Evolutionary conservation across 352 stramenopile species (phyloP).

Genomic region (Phytophthora rubi): DNA sequence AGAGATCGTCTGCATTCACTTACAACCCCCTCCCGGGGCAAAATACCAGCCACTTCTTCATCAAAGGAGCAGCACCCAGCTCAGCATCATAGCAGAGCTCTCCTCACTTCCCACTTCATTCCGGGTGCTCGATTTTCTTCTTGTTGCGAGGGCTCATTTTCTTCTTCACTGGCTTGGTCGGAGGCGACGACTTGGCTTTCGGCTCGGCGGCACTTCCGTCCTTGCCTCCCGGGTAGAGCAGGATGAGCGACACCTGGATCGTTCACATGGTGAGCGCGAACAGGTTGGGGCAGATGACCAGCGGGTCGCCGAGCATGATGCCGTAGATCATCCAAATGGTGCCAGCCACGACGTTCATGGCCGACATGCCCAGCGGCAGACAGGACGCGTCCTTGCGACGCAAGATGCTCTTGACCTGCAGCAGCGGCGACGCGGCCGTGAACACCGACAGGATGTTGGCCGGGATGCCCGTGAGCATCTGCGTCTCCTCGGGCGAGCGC

Average conservation of each 20-base stretch:
- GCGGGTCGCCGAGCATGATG: constrained; percentile 60
- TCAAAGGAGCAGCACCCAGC: not conserved
- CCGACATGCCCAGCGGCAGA: constrained; percentile 77
- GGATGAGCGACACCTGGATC: constrained; percentile 75
- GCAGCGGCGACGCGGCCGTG: constrained; percentile 69
- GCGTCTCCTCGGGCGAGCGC: constrained; percentile 50
- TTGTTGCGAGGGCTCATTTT: constrained; percentile 30
- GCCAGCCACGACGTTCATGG: constrained; percentile 79
- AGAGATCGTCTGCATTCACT: constrained; percentile 10
- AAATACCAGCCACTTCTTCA: constrained; percentile 10
- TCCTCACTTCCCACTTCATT: constrained; percentile 22
- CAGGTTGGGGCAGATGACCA: constrained; percentile 76
- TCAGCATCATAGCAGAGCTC: not conserved
- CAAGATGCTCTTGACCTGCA: constrained; percentile 76
- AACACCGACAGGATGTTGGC: constrained; percentile 78
- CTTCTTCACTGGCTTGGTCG: constrained; percentile 27
- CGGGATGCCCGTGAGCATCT: constrained; percentile 75
- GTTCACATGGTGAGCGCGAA: constrained; percentile 74
- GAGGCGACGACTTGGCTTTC: constrained; percentile 23
- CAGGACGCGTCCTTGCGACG: constrained; percentile 68
- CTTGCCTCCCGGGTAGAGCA: constrained; percentile 58
- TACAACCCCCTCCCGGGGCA: not conserved
- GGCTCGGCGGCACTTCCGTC: constrained; percentile 4
- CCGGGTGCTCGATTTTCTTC: constrained; percentile 33
- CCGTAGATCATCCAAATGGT: constrained; percentile 75